Evolutionary conservation across 805 yeast species (phyloP), one percentile per base, ranked within the genome.

Genomic region (Pichia occidentalis): DNA sequence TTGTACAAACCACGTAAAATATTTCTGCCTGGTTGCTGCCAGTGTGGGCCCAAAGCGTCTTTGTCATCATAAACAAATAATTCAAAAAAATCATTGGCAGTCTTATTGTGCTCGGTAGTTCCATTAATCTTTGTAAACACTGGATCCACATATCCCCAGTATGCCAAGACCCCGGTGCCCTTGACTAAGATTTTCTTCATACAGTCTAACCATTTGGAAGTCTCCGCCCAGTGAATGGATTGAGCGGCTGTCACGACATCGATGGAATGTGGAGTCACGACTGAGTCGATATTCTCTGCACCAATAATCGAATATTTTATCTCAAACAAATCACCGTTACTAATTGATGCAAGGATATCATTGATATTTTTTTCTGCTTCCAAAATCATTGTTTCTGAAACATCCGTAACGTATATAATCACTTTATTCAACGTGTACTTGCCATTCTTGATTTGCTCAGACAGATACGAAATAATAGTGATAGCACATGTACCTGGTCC

Each of bases 1-100:
- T 45, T 50, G 44, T 71, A 66, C 40, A 67, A 51, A 6, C 61
- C 45, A 36, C 78, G 61, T 24, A 88, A 57, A 11, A 71, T 60
- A 5, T 52, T 37, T 33, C 95, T 65, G 0, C 96, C 97, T 0
- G 95, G 92, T 48, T 80, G 82, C 50, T 85, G 83, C 97, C 97
- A 88, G 53, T 75, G 75, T 0, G 78, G 77, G 0, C 88, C 88
- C 32, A 81, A 54, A 30, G 52, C 61, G 3, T 57, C 52, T 0
- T 70, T 64, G 33, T 61, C 63, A 20, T 64, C 67, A 45, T 73
- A 73, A 5, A 60, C 63, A 34, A 64, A 57, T 29, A 65, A 58
- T 29, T 57, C 50, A 34, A 75, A 68, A 6, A 80, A 54, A 28
- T 67, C 64, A 45, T 81, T 78, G 12, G 39, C 33, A 4, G 8